Base-by-base conservation (phyloP, 306 rosid genomes). In the Acacia confusa region DNA sequence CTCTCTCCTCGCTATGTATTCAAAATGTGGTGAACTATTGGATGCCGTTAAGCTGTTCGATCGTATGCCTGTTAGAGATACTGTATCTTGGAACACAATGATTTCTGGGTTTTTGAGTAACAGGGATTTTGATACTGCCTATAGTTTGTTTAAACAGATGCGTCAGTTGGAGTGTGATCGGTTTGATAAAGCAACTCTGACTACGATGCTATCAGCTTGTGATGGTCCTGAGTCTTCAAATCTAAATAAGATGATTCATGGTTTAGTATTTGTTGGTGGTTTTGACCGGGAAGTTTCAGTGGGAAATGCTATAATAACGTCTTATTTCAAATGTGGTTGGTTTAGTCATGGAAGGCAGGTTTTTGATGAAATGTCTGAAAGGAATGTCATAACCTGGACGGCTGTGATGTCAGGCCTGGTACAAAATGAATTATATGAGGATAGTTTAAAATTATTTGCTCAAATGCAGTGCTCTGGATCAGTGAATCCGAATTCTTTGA, bases 341-440 rank as follows among this genome's bases (percentile, higher is more conserved):
- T 87, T 82, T 81, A 30, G 75, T 70, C 85, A 81, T 19, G 97
- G 94, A 61, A 91, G 82, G 58, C 88, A 74, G 74, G 91, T 94
- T 83, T 94, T 94, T 64, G 52, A 91, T 79, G 97, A 90, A 85
- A 90, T 89, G 97, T 43, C 64, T 76, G 97, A 91, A 84, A 92
- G 89, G 89, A 92, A 92, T 86, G 97, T 92, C 74, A 70, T 92
- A 22, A 90, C 97, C 60, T 94, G 97, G 98, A 92, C 97, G 1
- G 98, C 98, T 4, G 88, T 89, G 88, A 90, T 94, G 75, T 92
- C 97, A 2, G 97, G 98, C 34, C 92, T 92, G 0, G 95, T 88
- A 0, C 94, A 86, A 36, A 91, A 88, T 87, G 95, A 84, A 20
- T 74, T 73, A 16, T 85, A 81, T 68, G 87, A 72, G 44, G 89